These are phyloP conservation scores for Solanum clarkiae DNA, from an alignment of 257 asterid species.

Conservation along the genomic window DNA sequence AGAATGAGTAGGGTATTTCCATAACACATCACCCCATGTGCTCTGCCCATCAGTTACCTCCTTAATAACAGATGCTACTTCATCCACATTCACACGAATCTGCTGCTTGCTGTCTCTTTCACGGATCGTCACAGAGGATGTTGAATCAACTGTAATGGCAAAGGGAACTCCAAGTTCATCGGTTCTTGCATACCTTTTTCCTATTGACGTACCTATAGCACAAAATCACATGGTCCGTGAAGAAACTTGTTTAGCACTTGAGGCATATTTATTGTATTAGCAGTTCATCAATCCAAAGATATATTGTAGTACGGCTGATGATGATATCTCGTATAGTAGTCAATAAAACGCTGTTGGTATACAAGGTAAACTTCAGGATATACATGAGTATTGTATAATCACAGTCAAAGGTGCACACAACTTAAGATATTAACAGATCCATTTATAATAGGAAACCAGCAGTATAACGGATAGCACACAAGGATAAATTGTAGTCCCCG, in stretches of 20 bases:
- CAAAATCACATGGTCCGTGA: not conserved
- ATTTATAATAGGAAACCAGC: not conserved
- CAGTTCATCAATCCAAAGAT: not conserved
- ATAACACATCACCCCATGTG: constrained; percentile 45
- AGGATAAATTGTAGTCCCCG: not conserved
- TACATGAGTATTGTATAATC: not conserved
- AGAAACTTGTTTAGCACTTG: not conserved
- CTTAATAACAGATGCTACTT: constrained; percentile 62
- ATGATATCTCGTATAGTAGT: not conserved
- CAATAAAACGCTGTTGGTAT: not conserved
- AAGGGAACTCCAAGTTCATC: constrained; percentile 93
- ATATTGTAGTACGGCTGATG: not conserved
- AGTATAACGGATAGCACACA: not conserved
- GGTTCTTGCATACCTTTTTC: constrained; percentile 82
- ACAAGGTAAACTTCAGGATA: not conserved
- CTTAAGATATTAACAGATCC: not conserved
- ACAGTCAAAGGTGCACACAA: not conserved
- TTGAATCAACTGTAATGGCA: constrained; percentile 82
- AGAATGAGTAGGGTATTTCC: constrained; percentile 63
- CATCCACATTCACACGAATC: constrained; percentile 60
- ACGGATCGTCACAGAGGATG: constrained; percentile 62
- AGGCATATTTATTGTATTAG: not conserved
- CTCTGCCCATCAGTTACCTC: constrained; percentile 58
- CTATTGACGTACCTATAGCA: constrained; percentile 66
- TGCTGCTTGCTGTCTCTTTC: constrained; percentile 83